A percentile compares a stretch with the other conserved stretches of the same genome.
phyloP scores from a whole-genome alignment of 495 filamentous ascomycete genomes.

The Xylaria venustula region DNA sequence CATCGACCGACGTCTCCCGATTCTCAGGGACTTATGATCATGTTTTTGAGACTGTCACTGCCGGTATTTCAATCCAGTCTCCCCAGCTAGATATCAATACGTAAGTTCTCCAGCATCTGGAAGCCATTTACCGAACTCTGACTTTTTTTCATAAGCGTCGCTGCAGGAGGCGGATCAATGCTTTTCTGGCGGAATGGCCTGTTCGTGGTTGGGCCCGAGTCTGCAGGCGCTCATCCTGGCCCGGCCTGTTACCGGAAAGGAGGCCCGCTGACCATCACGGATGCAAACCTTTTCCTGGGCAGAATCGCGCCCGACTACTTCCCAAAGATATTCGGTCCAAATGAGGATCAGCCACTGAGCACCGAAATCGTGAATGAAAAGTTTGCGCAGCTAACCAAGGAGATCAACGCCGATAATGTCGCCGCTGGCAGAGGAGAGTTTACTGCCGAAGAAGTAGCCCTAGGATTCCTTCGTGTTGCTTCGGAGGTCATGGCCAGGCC shows the following conservation, averaged over 20 bases:
- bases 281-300: slow-evolving; percentile 44
- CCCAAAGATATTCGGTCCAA: too few species aligned
- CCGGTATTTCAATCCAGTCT: slow-evolving; percentile 31
- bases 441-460: too few species aligned
- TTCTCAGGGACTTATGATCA: slow-evolving; percentile 33
- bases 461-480: too few species aligned
- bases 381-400: too few species aligned
- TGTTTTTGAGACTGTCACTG: slow-evolving; percentile 30
- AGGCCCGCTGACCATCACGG: slow-evolving; percentile 39
- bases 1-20: slow-evolving; percentile 33
- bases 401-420: too few species aligned
- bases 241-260: slow-evolving; percentile 41
- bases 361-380: too few species aligned
- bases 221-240: slow-evolving; percentile 35
- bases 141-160: slow-evolving; percentile 21
- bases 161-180: slow-evolving; percentile 43
- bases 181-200: slow-evolving; percentile 37
- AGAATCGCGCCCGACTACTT: too few species aligned
- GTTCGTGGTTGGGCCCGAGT: slow-evolving; percentile 40
- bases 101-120: too few species aligned
- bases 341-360: too few species aligned
- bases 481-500: too few species aligned
- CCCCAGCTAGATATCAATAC: slow-evolving; percentile 38
- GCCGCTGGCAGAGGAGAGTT: too few species aligned
- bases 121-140: too few species aligned